Base-by-base conservation (phyloP, 2,329 filamentous ascomycete genomes). In the Tolypocladium sp. region DNA sequence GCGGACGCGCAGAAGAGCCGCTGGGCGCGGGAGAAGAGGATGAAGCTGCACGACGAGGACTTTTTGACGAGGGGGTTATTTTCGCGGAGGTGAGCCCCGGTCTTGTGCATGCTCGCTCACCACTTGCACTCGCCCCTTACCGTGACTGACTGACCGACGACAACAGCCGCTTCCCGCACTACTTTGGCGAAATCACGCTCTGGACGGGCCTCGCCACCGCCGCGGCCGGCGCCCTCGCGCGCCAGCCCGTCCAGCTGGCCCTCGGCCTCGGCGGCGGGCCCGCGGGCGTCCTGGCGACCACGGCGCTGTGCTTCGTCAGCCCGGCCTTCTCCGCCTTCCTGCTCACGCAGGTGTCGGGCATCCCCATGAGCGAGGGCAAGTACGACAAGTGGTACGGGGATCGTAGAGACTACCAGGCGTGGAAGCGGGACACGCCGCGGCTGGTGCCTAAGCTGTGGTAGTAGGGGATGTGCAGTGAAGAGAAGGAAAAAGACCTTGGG, bases 151-250 rank as follows among this genome's bases (percentile, higher is more conserved):
- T 10, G 22, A 12, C 30, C 22, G 42, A 44, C n/a, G 41, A 8
- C 22, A 17, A 25, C 35, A 75, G 78, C 55, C 74, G 84, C 61
- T 84, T 88, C 70, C 87, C 87, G 0, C 88, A 90, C 67, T 90
- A 90, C 74, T 88, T 90, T 68, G 87, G 87, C n/a, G 87, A 90
- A 70, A 79, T 78, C 35, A 86, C 83, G 13, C 74, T 90, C 38
- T 90, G 86, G 87, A 84, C 82, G 0, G 87, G 87, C 1, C 81
- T 90, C 60, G 85, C 86, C 0, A 81, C 83, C 6, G 72, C 77
- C 1, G 79, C 83, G 0, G 83, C 80, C 0, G 84, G 85, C 1
- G 74, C 84, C 1, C 73, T 90, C 55, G 70, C 81, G 1, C 75
- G 76, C 17, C 73, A 71, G n/a, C 78, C 82, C 0, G 82, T 82